Conservation (phyloP, 106 monocot genomes). For the Agapanthus africanus region DNA sequence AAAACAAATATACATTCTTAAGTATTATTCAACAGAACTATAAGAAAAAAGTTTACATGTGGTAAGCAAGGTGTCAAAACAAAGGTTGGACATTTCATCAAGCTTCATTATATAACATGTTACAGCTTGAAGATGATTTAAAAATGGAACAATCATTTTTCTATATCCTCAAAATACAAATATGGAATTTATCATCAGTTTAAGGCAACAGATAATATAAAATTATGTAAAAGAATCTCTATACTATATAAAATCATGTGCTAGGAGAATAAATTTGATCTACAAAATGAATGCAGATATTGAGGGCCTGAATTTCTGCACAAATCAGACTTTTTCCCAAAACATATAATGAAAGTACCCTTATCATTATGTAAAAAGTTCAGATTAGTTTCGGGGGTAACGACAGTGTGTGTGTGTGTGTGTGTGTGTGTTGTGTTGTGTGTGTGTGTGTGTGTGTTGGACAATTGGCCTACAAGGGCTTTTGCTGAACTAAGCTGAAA, state of each 20-base stretch:
- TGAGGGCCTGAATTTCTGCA: too few relatives aligned
- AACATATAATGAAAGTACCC: too few relatives aligned
- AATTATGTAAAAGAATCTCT: not conserved
- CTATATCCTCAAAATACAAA: not conserved
- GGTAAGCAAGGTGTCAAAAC: not conserved
- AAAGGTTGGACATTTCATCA: not conserved
- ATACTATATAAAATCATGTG: not conserved
- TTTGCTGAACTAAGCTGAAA: too few relatives aligned
- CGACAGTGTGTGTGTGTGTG: too few relatives aligned
- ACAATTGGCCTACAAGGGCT: too few relatives aligned
- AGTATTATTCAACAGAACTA: too few relatives aligned
- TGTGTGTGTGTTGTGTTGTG: too few relatives aligned
- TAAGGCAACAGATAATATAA: not conserved
- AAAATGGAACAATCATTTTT: not conserved
- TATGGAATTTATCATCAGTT: not conserved
- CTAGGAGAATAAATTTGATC: not conserved
- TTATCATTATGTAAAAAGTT: too few relatives aligned
- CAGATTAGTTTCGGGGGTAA: too few relatives aligned
- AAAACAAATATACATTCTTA: not conserved
- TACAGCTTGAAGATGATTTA: too few relatives aligned
- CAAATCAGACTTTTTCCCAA: too few relatives aligned
- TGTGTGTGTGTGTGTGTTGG: too few relatives aligned
- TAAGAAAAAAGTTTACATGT: not conserved
- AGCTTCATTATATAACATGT: not conserved
- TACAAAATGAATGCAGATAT: not conserved